Base-by-base conservation (phyloP, 306 rosid species). In the Inga oerstediana region DNA sequence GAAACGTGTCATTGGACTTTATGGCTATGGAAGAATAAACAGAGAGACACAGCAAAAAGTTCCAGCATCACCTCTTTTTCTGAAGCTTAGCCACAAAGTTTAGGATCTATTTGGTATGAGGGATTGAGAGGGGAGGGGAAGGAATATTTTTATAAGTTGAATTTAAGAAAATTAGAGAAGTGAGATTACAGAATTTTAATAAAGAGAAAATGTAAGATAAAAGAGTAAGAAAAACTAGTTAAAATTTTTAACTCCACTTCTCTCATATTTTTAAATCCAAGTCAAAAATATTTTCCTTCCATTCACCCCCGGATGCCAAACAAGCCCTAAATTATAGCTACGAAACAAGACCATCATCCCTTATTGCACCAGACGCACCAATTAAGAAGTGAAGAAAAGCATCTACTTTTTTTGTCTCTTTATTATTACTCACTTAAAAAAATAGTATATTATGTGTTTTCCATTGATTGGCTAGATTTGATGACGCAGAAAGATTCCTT, bases 1-100 rank as follows among this genome's bases (percentile, higher is more conserved):
- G 86, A 48, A 72, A 10, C 34, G 48, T 24, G 35, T 65, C 71
- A 14, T 65, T 5, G 41, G 70, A 37, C 66, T 68, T 59, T 65
- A 74, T 51, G 79, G 85, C 83, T 14, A 67, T 87, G 83, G 74
- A 83, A 74, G 88, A 89, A 89, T 79, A 79, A 82, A 10, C 37
- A 71, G 61, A 44, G 81, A 68, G 77, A 52, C 83, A 76, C 5
- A 56, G 64, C 35, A 48, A 70, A 81, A 80, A 85, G 79, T 85
- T 80, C 13, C 49, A 66, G 86, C 82, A 64, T 77, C 59, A 68
- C 74, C 75, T 71, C 83, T 82, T 74, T 80, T 86, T 77, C 77
- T 78, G 67, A 61, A 61, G 34, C 67, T 51, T n/a, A 46, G 49
- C 45, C 54, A 27, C 39, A 58, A 62, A 62, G 27, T 62, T 62